phyloP scores from a whole-genome alignment of 2,329 filamentous ascomycete genomes.

The Emydomyces testavorans region DNA sequence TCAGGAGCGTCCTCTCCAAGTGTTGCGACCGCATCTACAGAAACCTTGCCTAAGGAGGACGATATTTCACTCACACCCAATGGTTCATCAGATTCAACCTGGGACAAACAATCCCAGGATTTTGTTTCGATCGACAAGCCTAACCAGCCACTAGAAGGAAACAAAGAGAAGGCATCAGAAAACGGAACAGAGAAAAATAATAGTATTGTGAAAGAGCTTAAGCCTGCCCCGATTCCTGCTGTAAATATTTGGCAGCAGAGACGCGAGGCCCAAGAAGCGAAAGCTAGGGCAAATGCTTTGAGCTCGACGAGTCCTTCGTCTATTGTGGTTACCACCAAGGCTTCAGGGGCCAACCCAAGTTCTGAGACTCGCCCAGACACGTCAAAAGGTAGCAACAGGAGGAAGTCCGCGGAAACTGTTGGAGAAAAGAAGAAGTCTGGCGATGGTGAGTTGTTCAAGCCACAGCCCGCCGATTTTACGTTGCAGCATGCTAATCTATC shows the following conservation, averaged over 20 bases:
- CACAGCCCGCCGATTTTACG: background rate
- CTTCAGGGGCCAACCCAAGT: slow-evolving; percentile 18
- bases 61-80: slow-evolving; percentile 52
- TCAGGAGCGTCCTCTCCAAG: slow-evolving; percentile 44
- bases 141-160: slow-evolving; percentile 31
- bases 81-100: slow-evolving; percentile 47
- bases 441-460: slow-evolving; percentile 23
- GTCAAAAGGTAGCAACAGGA: slow-evolving; percentile 31
- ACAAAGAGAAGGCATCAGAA: slow-evolving; percentile 43
- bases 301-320: slow-evolving; percentile 24
- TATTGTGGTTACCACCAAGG: slow-evolving; percentile 22
- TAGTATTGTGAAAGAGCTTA: slow-evolving; percentile 50
- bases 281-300: slow-evolving; percentile 32
- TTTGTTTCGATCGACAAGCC: slow-evolving; percentile 51
- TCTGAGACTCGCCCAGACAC: slow-evolving; percentile 30
- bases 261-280: slow-evolving; percentile 51
- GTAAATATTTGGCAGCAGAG: slow-evolving; percentile 86
- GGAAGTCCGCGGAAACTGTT: slow-evolving; percentile 27
- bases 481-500: background rate
- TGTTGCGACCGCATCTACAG: slow-evolving; percentile 42
- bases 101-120: slow-evolving; percentile 55
- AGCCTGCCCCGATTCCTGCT: slow-evolving; percentile 67
- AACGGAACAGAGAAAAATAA: slow-evolving; percentile 51
- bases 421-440: slow-evolving; percentile 25
- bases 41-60: slow-evolving; percentile 47